These are phyloP conservation scores for Lachnellula subtilissima DNA, from an alignment of 2,329 filamentous ascomycete species.

Conservation along the genomic window DNA sequence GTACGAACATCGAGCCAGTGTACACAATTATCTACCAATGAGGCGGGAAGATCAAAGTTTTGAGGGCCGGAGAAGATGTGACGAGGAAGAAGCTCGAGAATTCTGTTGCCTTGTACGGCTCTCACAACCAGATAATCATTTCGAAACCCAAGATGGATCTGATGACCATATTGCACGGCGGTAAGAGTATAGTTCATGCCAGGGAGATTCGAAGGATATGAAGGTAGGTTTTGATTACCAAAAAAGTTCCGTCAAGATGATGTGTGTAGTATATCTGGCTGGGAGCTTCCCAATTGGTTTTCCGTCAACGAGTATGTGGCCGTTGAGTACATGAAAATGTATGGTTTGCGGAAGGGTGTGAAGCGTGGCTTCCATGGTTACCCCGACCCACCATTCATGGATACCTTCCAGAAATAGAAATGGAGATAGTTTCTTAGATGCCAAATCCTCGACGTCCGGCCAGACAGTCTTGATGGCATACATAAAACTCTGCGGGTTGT, in stretches of 20 bases:
- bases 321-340: constrained; percentile 43
- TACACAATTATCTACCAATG: constrained; percentile 47
- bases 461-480: constrained; percentile 38
- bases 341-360: constrained; percentile 30
- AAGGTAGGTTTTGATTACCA: constrained; percentile 45
- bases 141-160: constrained; percentile 52
- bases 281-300: constrained; percentile 50
- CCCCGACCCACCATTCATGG: constrained; percentile 33
- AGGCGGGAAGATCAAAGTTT: constrained; percentile 45
- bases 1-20: constrained; percentile 52
- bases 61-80: constrained; percentile 25
- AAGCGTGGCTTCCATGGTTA: constrained; percentile 26
- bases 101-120: constrained; percentile 26
- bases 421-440: constrained; percentile 12
- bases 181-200: constrained; percentile 49
- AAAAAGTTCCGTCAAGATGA: constrained; percentile 50
- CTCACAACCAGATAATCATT: constrained; percentile 39
- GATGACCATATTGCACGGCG: constrained; percentile 33
- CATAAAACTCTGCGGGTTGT: constrained; percentile 27
- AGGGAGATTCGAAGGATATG: constrained; percentile 44
- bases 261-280: constrained; percentile 40
- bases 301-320: constrained; percentile 45
- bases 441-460: constrained; percentile 33
- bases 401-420: constrained; percentile 24
- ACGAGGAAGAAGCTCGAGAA: constrained; percentile 35